Conservation (phyloP, 108 stramenopile genomes). For the Ochromonas danica region DNA sequence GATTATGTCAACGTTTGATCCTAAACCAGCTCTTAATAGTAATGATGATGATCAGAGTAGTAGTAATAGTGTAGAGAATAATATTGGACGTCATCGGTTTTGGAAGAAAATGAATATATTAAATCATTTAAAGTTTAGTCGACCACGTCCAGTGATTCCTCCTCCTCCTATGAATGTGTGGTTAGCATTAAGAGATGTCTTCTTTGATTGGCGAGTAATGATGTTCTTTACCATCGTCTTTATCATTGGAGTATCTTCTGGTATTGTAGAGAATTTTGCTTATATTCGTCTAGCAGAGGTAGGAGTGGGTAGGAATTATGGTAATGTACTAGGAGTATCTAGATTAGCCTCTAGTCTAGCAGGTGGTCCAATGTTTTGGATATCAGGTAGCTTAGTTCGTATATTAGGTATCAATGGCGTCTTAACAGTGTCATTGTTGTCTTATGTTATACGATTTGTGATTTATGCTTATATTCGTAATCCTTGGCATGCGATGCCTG, state of each 20-base stretch:
- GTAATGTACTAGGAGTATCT: conserved; percentile 77
- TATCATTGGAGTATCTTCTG: conserved; percentile 69
- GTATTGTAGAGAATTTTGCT: conserved; percentile 93
- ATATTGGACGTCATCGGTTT: no score
- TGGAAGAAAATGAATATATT: background rate
- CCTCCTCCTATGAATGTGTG: background rate
- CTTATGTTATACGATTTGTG: conserved; percentile 76
- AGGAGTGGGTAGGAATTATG: conserved; percentile 62
- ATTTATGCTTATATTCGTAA: conserved; percentile 80
- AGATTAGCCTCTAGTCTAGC: conserved; percentile 78
- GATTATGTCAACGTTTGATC: background rate
- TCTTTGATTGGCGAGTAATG: background rate
- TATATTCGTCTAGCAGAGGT: conserved; percentile 87
- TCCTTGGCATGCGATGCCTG: conserved; percentile 82
- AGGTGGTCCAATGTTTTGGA: conserved; percentile 88
- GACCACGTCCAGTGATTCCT: background rate
- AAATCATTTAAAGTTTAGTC: background rate
- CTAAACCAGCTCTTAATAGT: background rate
- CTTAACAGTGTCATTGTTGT: conserved; percentile 68
- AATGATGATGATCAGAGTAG: background rate
- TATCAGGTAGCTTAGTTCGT: conserved; percentile 72
- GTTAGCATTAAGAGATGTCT: background rate
- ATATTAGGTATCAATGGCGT: conserved; percentile 75
- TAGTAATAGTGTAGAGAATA: background rate
- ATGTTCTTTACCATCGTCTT: background rate